Percentiles rank a stretch among this genome's conserved stretches.
Evolutionary conservation across 73 alveolate species (phyloP).

Genomic region (Tetrahymena elliotti): DNA sequence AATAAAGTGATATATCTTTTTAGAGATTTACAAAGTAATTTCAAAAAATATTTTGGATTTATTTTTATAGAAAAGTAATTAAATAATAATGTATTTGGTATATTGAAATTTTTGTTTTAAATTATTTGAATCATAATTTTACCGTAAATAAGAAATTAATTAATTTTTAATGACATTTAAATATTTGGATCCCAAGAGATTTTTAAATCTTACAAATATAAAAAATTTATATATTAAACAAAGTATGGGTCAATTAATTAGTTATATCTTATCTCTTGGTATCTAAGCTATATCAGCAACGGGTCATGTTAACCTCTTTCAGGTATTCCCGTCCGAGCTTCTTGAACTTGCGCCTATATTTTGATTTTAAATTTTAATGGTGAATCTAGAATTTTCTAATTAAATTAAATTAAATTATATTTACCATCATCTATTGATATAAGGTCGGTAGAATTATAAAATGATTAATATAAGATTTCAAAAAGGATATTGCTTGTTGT

Average conservation of each 20-base stretch:
- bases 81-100: too few relatives aligned
- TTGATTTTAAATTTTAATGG: background rate
- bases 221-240: background rate
- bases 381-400: background rate
- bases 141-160: background rate
- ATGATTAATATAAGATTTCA: background rate
- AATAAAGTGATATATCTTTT: too few relatives aligned
- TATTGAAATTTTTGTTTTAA: too few relatives aligned
- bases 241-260: background rate
- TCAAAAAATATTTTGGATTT: too few relatives aligned
- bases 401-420: background rate
- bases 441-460: background rate
- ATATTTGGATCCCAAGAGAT: background rate
- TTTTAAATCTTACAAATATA: background rate
- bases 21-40: too few relatives aligned
- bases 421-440: background rate
- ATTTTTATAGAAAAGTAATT: too few relatives aligned
- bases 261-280: background rate
- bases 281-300: background rate
- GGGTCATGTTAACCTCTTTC: background rate
- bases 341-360: background rate
- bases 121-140: background rate
- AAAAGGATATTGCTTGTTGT: background rate
- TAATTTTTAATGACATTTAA: background rate
- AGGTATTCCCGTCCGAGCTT: background rate